phyloP scores from a whole-genome alignment of 1,284 basidiomycete species.

The Phylloboletellus chloephorus region DNA sequence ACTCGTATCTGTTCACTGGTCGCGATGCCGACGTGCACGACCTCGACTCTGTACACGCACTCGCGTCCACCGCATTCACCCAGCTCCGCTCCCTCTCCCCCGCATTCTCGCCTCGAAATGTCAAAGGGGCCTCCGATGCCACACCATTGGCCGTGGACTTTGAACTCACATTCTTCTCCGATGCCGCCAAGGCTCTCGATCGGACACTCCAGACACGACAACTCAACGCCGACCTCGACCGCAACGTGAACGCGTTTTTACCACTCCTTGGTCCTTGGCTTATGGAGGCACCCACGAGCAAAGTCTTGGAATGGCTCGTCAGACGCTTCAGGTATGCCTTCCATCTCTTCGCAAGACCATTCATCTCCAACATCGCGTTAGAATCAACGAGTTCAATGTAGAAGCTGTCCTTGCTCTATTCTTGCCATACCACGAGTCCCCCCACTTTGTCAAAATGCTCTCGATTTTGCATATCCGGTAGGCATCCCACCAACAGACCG shows the following conservation, averaged over 20 bases:
- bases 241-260: constrained; percentile 60
- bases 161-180: constrained; percentile 79
- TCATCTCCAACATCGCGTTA: constrained; percentile 29
- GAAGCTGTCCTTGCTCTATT: constrained; percentile 77
- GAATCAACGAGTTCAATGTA: constrained; percentile 92
- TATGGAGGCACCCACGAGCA: constrained; percentile 76
- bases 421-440: constrained; percentile 92
- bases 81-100: constrained; percentile 70
- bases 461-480: constrained; percentile 78
- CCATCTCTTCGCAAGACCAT: not conserved
- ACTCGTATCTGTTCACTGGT: constrained; percentile 87
- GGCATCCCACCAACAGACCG: constrained; percentile 19
- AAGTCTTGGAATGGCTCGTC: constrained; percentile 95
- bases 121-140: constrained; percentile 14
- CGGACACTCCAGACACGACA: constrained; percentile 73
- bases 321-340: constrained; percentile 76
- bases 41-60: constrained; percentile 79
- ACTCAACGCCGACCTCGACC: constrained; percentile 59
- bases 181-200: constrained; percentile 72
- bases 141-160: constrained; percentile 43
- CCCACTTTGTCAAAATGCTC: constrained; percentile 92
- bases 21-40: constrained; percentile 79
- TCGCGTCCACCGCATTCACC: constrained; percentile 78
- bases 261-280: constrained; percentile 75
- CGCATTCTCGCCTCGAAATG: constrained; percentile 34